Conservation (phyloP, 163 green algal species). For the Prototheca cutis region DNA sequence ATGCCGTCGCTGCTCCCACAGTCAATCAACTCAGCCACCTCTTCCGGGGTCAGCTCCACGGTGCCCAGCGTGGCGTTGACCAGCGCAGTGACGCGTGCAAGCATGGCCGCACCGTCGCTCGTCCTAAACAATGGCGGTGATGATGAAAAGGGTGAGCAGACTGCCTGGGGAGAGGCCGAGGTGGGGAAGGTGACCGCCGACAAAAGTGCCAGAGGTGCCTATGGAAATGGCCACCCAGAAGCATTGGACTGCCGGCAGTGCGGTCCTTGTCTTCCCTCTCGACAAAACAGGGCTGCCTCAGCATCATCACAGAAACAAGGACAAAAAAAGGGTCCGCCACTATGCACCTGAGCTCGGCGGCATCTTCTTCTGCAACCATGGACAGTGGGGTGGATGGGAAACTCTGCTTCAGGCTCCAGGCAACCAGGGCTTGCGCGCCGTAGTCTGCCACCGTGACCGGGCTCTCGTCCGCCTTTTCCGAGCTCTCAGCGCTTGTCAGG, state of each 20-base stretch:
- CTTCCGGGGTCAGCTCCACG: slow-evolving; percentile 4
- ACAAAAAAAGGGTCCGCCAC: neutral
- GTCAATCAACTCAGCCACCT: slow-evolving; percentile 74
- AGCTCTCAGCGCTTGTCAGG: slow-evolving; percentile 46
- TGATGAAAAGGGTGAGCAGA: too few relatives aligned
- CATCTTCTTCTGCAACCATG: slow-evolving; percentile 84
- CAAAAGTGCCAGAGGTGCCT: too few relatives aligned
- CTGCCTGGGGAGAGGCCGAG: too few relatives aligned
- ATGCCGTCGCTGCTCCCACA: slow-evolving; percentile 62
- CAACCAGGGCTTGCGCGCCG: slow-evolving; percentile 75
- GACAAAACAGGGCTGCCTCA: too few relatives aligned
- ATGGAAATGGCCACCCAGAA: too few relatives aligned
- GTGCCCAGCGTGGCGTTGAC: slow-evolving; percentile 57
- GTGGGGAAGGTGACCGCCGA: too few relatives aligned
- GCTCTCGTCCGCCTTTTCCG: slow-evolving; percentile 68
- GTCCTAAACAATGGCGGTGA: too few relatives aligned
- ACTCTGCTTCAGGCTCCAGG: slow-evolving; percentile 55
- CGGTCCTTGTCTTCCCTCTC: too few relatives aligned
- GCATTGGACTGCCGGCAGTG: too few relatives aligned
- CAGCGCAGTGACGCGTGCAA: slow-evolving; percentile 62
- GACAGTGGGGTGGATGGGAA: slow-evolving; percentile 35
- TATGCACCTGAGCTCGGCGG: slow-evolving; percentile 47
- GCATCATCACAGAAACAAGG: too few relatives aligned
- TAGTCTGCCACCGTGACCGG: slow-evolving; percentile 92
- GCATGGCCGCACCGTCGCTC: slow-evolving; percentile 48